Evolutionary conservation across 352 stramenopile genomes (phyloP).

Genomic region (Pythium volutum): DNA sequence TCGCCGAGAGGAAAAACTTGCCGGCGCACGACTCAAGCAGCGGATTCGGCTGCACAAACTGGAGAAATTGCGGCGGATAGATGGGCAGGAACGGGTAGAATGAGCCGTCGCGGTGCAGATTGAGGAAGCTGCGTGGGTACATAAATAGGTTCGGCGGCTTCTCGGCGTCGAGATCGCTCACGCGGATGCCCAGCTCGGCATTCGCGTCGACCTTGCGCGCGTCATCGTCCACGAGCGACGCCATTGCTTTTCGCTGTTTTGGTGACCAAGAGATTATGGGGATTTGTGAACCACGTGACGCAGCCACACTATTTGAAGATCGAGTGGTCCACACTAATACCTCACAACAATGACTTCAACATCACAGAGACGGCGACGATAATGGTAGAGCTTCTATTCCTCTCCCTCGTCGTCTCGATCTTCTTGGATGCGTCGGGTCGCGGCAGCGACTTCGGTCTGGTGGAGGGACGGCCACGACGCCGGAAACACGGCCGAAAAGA

Average conservation of each 20-base stretch:
- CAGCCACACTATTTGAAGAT: not conserved
- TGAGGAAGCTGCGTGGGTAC: constrained; percentile 66
- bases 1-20: constrained; percentile 80
- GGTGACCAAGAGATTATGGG: not conserved
- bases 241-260: not conserved
- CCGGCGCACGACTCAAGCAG: constrained; percentile 73
- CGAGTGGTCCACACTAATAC: not conserved
- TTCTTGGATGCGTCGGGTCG: not conserved
- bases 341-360: not conserved
- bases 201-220: constrained; percentile 39
- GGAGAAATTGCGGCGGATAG: constrained; percentile 64
- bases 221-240: not conserved
- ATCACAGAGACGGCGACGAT: not conserved
- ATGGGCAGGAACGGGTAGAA: constrained; percentile 68
- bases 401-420: not conserved
- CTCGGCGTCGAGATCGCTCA: constrained; percentile 54
- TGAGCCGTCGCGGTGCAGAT: constrained; percentile 43
- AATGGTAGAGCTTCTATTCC: too few species aligned
- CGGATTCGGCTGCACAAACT: constrained; percentile 67
- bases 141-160: constrained; percentile 75
- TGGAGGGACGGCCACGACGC: constrained; percentile 54
- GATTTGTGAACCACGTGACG: not conserved
- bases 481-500: constrained; percentile 80
- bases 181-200: constrained; percentile 46
- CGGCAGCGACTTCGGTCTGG: constrained; percentile 21